Evolutionary conservation across 1,284 basidiomycete genomes (phyloP).

Genomic region (Meripilus lineatus): DNA sequence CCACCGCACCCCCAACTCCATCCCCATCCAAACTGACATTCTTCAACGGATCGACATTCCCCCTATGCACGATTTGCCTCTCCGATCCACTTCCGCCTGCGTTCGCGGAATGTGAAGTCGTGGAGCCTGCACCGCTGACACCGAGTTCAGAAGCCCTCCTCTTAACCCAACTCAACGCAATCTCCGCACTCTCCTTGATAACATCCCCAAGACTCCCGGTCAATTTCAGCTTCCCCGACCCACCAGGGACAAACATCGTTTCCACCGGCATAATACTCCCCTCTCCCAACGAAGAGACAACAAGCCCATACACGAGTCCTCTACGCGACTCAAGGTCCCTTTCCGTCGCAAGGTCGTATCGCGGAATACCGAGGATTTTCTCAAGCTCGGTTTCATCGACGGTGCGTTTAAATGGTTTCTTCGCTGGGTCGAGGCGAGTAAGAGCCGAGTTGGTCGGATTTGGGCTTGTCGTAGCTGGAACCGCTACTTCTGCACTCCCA

Average conservation of each 20-base stretch:
- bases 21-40: slow-evolving; percentile 52
- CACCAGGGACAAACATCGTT: slow-evolving; percentile 65
- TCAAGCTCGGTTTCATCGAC: slow-evolving; percentile 78
- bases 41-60: slow-evolving; percentile 79
- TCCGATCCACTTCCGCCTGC: slow-evolving; percentile 31
- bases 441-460: slow-evolving; percentile 7
- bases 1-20: slow-evolving; percentile 39
- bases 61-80: too few species aligned
- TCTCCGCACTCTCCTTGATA: slow-evolving; percentile 85
- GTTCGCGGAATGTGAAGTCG: not conserved
- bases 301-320: slow-evolving; percentile 82
- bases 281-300: slow-evolving; percentile 78
- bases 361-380: slow-evolving; percentile 76
- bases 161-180: slow-evolving; percentile 87
- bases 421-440: slow-evolving; percentile 1
- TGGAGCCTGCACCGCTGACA: slow-evolving; percentile 46
- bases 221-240: slow-evolving; percentile 54
- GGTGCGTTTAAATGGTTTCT: slow-evolving; percentile 48
- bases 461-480: slow-evolving; percentile 1
- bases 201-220: slow-evolving; percentile 84
- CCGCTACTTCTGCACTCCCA: slow-evolving; percentile 8
- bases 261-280: slow-evolving; percentile 85
- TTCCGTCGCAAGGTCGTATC: slow-evolving; percentile 81
- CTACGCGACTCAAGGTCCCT: slow-evolving; percentile 62
- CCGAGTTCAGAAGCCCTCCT: slow-evolving; percentile 78